Evolutionary conservation across 768 basidiomycete genomes (phyloP).

Genomic region (Asterophora parasitica): DNA sequence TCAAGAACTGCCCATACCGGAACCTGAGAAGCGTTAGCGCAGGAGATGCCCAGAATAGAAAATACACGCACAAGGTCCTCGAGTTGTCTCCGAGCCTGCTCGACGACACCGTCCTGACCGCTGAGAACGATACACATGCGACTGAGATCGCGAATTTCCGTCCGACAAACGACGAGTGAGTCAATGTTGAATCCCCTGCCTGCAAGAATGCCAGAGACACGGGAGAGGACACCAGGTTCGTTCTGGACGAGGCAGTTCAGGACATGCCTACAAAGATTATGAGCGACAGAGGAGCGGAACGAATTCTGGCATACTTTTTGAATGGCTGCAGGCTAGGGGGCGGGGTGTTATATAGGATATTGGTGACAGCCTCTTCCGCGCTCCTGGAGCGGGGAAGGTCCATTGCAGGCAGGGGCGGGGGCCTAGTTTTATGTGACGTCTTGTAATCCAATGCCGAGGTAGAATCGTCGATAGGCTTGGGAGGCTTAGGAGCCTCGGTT

Average conservation of each 20-base stretch:
- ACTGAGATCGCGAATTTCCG: constrained; percentile 94
- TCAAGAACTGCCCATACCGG: constrained; percentile 99
- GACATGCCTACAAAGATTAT: constrained; percentile 60
- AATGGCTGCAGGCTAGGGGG: constrained; percentile 88
- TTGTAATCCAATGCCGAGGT: constrained; percentile 96
- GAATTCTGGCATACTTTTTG: constrained; percentile 63
- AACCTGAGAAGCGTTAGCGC: constrained; percentile 50
- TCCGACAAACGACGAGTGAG: constrained; percentile 95
- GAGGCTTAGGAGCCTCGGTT: constrained; percentile 57
- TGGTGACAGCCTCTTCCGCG: constrained; percentile 95
- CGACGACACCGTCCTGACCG: constrained; percentile 96
- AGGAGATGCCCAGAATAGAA: background rate
- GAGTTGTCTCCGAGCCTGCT: constrained; percentile 92
- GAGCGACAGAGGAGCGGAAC: background rate
- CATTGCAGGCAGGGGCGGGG: constrained; percentile 81
- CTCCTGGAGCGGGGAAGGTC: constrained; percentile 79
- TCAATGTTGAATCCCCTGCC: constrained; percentile 98
- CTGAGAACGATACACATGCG: constrained; percentile 97
- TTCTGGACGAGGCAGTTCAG: constrained; percentile 99
- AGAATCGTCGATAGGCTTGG: constrained; percentile 82
- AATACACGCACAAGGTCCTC: constrained; percentile 80
- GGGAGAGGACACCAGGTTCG: constrained; percentile 97
- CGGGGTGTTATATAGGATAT: constrained; percentile 95
- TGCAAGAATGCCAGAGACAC: constrained; percentile 95
- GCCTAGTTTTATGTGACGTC: constrained; percentile 58